Evolutionary conservation across 176 grass and related monocot species (phyloP), one percentile per base, ranked within the genome.

Genomic region (Tillandsia fasciculata): DNA sequence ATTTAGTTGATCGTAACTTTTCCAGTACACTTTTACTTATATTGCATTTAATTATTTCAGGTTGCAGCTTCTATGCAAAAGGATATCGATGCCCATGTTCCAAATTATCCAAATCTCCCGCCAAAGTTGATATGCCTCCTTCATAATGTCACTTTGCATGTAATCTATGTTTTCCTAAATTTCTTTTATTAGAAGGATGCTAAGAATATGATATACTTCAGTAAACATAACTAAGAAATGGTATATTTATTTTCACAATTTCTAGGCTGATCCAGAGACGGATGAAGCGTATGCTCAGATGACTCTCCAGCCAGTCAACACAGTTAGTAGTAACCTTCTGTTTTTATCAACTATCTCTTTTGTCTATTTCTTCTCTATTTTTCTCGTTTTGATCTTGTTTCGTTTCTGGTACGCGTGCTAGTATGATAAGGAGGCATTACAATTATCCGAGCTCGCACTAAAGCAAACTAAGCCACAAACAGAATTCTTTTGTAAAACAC

Each of bases 1-100:
- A 56, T 18, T 23, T 61, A 61, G 56, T 23, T 61, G n/a, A n/a
- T 61, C 7, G 15, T 61, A 18, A 10, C 22, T 61, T 61, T 61
- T 18, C 6, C 17, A 22, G 15, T 61, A 61, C 10, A 18, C 8
- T 20, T 61, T 61, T 9, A 61, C 67, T 70, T 91, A 53, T 51
- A 67, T 72, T 77, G 48, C 28, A 47, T 50, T 13, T 76, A 72
- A 74, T 20, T 73, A 72, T 74, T 72, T 73, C 84, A 99, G 95
- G 90, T 99, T 79, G 95, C 95, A 67, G 95, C 95, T 79, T 99
- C 95, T 84, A 99, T 99, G 95, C 95, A 94, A 84, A 99, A 91
- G 80, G 90, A 90, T 75, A 77, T 90, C 42, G 95, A 99, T 82
- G 82, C 70, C 3, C 95, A 99, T 75, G 74, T 94, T 17, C 95